Base-by-base conservation (phyloP, 2,329 filamentous ascomycete genomes). In the Fusarium illudens region DNA sequence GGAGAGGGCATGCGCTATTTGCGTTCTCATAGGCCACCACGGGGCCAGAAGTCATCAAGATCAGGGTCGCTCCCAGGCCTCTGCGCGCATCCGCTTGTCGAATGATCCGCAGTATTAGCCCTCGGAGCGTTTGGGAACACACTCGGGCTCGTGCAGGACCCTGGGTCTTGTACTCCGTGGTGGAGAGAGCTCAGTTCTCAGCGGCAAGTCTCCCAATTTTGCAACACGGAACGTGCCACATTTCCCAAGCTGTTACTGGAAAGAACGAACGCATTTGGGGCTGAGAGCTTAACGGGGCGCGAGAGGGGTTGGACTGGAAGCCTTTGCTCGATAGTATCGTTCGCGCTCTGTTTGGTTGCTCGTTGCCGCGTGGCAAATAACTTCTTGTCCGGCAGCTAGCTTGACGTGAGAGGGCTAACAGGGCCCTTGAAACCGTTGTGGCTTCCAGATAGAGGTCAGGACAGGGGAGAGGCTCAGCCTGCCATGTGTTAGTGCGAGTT, bases 1-100 rank as follows among this genome's bases (percentile, higher is more conserved):
- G 58, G 62, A 59, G 54, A 65, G 30, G 39, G 52, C 46, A 63
- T 64, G 67, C 68, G 67, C 58, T 70, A 68, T 65, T 72, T 62
- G 59, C 37, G 22, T 51, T 56, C 58, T 54, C 30, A 54, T 56
- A 51, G 52, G 32, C 48, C 22, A 54, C 48, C 22, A 54, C 34
- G 30, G 37, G 57, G 53, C 42, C 44, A 37, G 46, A 49, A 37
- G 59, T 25, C 46, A 46, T 64, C 51, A 33, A 64, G 17, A 48
- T 58, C 37, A 36, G 37, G 53, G 62, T 44, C 56, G 37, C 53
- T 46, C 36, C 33, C 25, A 25, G 49, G 49, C 27, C 58, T 46
- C 59, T 58, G 58, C 44, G 27, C 58, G 25, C 46, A 62, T 59
- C 51, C 25, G 27, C 50, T 33, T 54, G 44, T 73, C 37, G 51